Base-by-base conservation (phyloP, 1,284 basidiomycete species). In the Heterobasidion irregulare region DNA sequence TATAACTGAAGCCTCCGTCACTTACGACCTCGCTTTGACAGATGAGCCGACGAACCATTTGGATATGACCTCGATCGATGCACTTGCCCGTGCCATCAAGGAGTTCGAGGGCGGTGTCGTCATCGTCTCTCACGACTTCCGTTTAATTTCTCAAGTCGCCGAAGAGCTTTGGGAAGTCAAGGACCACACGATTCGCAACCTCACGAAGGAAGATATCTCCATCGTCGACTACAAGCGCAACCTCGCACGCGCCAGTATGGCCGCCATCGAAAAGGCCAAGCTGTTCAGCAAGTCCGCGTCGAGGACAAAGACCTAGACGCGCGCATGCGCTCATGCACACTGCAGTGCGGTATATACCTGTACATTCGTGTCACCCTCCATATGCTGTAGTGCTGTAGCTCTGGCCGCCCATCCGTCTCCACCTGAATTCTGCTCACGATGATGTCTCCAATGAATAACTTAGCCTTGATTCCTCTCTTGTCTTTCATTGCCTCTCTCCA, bases 161-260 rank as follows among this genome's bases (percentile, higher is more conserved):
- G 89, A 98, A 69, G 95, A 98, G 70, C 83, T 99, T 10, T 99
- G 96, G 96, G 96, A 99, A 73, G 96, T 99, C 58, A 94, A 94
- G 70, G 82, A 94, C 71, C 87, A 89, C 72, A 93, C 92, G 70
- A 95, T 99, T 70, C 83, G 84, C 71, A 98, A 98, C 75, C 73
- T 99, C 61, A 91, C 93, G 34, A 94, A 80, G 77, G 76, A 85
- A 65, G 94, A 93, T 63, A 90, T 96, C 67, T 85, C 83, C 53
- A 95, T 96, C 69, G 75, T 91, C 47, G 89, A 94, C 69, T 97
- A 96, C 79, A 97, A 96, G 81, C 86, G 81, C 71, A 81, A 83
- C 59, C 77, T 93, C 48, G 73, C 86, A 53, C 81, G 77, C 69
- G 77, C 87, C 66, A 88, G 84, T 83, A 68, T 65, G 80, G 77